These are phyloP conservation scores for Penicillium italicum DNA, from an alignment of 2,329 filamentous ascomycete species.

Conservation along the genomic window DNA sequence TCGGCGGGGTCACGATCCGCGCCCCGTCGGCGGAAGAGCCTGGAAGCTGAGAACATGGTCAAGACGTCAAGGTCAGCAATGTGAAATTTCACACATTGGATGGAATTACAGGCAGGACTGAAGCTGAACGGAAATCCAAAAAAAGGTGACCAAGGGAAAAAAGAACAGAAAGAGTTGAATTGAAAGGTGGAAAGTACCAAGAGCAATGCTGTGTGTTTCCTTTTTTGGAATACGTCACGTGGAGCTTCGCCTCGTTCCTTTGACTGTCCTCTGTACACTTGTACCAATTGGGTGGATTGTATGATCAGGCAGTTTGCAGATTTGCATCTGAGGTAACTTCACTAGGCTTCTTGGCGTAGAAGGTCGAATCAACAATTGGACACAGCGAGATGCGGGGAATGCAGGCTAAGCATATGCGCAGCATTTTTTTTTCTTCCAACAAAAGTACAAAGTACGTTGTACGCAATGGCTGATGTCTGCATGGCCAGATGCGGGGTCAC, in stretches of 20 bases:
- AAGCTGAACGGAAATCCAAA: neutral
- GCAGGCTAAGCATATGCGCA: conserved; percentile 1
- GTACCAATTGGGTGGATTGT: neutral
- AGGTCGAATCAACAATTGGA: neutral
- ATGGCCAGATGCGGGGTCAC: neutral
- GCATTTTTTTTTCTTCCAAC: neutral
- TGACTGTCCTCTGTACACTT: neutral
- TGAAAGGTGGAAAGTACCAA: neutral
- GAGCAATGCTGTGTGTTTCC: conserved; percentile 13
- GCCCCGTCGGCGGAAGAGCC: conserved; percentile 19
- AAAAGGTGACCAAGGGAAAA: neutral
- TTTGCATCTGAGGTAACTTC: neutral
- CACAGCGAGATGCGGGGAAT: conserved; percentile 1
- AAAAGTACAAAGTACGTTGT: neutral
- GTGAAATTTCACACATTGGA: neutral
- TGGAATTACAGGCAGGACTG: neutral
- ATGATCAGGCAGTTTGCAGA: neutral
- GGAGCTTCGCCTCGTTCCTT: neutral
- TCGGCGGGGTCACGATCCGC: conserved; percentile 17
- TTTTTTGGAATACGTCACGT: conserved; percentile 23
- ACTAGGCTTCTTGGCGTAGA: neutral
- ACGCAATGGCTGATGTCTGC: neutral
- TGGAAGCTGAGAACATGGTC: conserved; percentile 21
- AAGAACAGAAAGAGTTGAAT: conserved; percentile 3
- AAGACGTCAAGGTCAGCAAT: neutral